Conservation (phyloP, 345 rosid genomes). For the Sonneratia alba region DNA sequence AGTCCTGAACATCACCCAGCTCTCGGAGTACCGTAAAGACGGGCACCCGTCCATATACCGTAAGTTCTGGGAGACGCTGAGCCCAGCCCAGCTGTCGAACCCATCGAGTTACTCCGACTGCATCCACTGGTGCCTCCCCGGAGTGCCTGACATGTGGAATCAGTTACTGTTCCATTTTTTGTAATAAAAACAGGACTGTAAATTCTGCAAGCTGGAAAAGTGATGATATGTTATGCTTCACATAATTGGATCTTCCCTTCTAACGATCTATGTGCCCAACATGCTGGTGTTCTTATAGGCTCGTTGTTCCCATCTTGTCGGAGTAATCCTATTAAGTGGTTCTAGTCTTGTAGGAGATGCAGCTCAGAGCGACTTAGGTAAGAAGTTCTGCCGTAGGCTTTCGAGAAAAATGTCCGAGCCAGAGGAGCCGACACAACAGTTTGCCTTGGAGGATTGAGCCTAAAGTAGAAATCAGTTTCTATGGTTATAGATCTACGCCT, state of each 20-base stretch:
- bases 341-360: not conserved
- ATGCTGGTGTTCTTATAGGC: too few species aligned
- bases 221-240: too few species aligned
- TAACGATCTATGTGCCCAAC: too few species aligned
- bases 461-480: constrained; percentile 44
- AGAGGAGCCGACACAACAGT: constrained; percentile 34
- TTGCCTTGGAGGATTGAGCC: constrained; percentile 46
- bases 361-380: constrained; percentile 17
- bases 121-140: constrained; percentile 94
- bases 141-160: constrained; percentile 94
- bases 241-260: too few species aligned
- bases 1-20: constrained; percentile 78
- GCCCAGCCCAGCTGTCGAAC: constrained; percentile 43
- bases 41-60: constrained; percentile 90
- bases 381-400: constrained; percentile 58
- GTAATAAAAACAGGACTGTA: constrained; percentile 20
- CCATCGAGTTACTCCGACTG: constrained; percentile 82
- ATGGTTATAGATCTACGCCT: constrained; percentile 57
- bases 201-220: not conserved
- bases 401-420: constrained; percentile 50
- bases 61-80: constrained; percentile 87
- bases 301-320: too few species aligned
- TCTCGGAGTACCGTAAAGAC: constrained; percentile 91
- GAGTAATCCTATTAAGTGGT: too few species aligned
- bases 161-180: constrained; percentile 67